Conservation (phyloP, 495 filamentous ascomycete genomes). For the Penicillium arizonense region DNA sequence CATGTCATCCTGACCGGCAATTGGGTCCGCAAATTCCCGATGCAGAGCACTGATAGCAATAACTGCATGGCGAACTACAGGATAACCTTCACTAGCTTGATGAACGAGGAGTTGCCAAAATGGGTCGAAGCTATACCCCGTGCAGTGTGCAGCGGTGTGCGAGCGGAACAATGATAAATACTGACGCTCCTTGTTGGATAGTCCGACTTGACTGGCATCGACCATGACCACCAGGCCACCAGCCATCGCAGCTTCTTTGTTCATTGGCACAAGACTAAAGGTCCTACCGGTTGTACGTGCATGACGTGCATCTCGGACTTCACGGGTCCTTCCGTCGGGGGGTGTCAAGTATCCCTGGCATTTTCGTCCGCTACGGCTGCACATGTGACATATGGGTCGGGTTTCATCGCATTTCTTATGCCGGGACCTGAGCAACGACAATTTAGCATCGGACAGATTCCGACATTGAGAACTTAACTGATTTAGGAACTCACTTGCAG, state of each 20-base stretch:
- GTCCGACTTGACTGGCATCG: constrained; percentile 3
- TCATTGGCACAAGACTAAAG: not conserved
- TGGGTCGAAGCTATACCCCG: constrained; percentile 37
- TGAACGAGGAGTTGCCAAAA: constrained; percentile 52
- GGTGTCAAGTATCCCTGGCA: constrained; percentile 28
- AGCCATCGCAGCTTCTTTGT: not conserved
- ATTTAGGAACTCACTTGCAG: constrained; percentile 8
- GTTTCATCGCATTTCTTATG: constrained; percentile 64
- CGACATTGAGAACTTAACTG: not conserved
- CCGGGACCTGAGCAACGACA: constrained; percentile 37
- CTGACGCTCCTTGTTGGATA: constrained; percentile 5
- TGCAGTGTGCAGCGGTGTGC: constrained; percentile 36
- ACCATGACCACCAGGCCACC: not conserved
- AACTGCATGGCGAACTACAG: constrained; percentile 48
- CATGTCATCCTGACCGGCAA: not conserved
- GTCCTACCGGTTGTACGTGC: not conserved
- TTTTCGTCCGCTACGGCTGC: constrained; percentile 41
- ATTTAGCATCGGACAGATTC: not conserved
- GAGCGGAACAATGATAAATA: constrained; percentile 6
- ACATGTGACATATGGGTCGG: constrained; percentile 53
- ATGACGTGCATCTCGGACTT: not conserved
- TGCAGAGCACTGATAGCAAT: constrained; percentile 44
- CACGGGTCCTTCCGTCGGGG: constrained; percentile 7
- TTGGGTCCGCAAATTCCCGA: constrained; percentile 1
- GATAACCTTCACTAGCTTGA: constrained; percentile 45